Percentiles rank a stretch among this genome's conserved stretches.
Conservation (phyloP, 1,139 yeast species). For the Lodderomyces parapsilosis region DNA sequence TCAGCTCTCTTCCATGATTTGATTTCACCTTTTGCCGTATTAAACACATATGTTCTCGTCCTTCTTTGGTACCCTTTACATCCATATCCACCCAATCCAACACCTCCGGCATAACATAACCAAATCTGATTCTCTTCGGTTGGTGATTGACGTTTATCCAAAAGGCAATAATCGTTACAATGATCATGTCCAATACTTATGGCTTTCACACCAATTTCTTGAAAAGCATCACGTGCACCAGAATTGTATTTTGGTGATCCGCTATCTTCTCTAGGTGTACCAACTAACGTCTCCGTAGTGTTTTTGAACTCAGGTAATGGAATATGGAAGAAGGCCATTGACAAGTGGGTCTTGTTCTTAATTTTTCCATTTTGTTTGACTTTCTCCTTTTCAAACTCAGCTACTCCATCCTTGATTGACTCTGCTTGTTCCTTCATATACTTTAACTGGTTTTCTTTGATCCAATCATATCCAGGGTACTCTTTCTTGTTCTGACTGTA, state of each 20-base stretch:
- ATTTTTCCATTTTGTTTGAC: constrained; percentile 1
- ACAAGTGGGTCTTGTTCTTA: constrained; percentile 41
- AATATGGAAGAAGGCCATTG: constrained; percentile 92
- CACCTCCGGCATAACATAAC: constrained; percentile 93
- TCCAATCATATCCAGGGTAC: constrained; percentile 82
- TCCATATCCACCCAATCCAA: constrained; percentile 94
- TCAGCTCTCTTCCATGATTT: constrained; percentile 72
- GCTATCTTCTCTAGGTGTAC: constrained; percentile 65
- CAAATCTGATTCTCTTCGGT: constrained; percentile 50
- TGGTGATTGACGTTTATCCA: constrained; percentile 28
- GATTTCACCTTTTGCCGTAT: constrained; percentile 52
- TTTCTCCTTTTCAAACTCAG: constrained; percentile 25
- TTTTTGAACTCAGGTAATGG: constrained; percentile 83
- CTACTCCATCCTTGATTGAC: constrained; percentile 8
- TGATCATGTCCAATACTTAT: constrained; percentile 92
- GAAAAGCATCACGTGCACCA: constrained; percentile 58
- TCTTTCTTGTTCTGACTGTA: constrained; percentile 64
- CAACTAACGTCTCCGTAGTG: constrained; percentile 46
- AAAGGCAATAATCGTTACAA: constrained; percentile 83
- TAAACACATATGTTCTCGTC: constrained; percentile 66
- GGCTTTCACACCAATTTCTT: constrained; percentile 65
- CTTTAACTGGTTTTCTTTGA: constrained; percentile 68
- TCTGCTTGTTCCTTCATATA: constrained; percentile 46
- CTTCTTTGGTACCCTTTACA: constrained; percentile 83
- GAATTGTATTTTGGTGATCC: constrained; percentile 77